Base-by-base conservation (phyloP, 2,329 filamentous ascomycete genomes). In the Grosmannia huntii region DNA sequence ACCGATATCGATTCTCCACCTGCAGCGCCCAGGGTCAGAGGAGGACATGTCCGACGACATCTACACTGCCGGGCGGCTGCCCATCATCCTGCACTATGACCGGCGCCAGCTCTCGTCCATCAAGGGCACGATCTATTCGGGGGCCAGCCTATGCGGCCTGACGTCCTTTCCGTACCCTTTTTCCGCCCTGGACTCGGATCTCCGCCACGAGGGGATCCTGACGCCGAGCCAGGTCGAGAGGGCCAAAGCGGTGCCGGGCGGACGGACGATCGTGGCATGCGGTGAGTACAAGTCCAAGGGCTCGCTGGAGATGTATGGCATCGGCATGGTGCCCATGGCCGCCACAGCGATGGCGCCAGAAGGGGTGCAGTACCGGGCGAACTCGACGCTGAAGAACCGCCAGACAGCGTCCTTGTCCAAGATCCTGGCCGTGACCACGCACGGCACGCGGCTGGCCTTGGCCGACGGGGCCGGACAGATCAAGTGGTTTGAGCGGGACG, bases 281-380 rank as follows among this genome's bases (percentile, higher is more conserved):
- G 92, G 91, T 5, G 89, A 92, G 67, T 96, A 96, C 73, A 95
- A 94, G 65, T 89, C 87, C 36, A 91, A 94, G 69, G 92, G 92
- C 0, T 91, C 87, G 0, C 75, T 97, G 2, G 92, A 97, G 67
- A 73, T 96, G n/a, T 96, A 95, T 69, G 83, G 84, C 16, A 72
- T 89, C 1, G 60, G 65, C 27, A 25, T 19, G n/a, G 56, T 7
- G 23, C 49, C 33, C 3, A 4, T 10, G 11, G 23, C 23, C 1
- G 31, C 51, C 4, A n/a, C 27, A 5, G 5, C 11, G 6, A 27
- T 3, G 10, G 6, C 9, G 31, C 4, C 23, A 11, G 36, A 25
- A 6, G 36, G 11, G 10, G 12, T 16, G 23, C 62, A n/a, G 51
- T 27, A 56, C 53, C 69, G 72, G 53, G 73, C 75, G 52, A 75